Base-by-base conservation (phyloP, 371 early-diverging fungal species). In the Rhizopus sp. region DNA sequence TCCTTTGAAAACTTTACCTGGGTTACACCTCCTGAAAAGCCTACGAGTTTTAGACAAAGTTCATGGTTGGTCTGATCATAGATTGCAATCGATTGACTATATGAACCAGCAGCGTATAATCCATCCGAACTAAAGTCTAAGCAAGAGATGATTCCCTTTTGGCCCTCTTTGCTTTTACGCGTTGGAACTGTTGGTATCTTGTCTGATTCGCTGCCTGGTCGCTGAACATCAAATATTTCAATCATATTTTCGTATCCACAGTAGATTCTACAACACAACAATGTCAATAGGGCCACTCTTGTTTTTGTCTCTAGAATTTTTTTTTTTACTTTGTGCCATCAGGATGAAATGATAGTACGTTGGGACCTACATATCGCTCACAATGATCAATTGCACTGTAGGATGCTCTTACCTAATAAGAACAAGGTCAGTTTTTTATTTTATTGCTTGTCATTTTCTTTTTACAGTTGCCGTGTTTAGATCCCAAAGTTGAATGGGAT, bases 401-500 rank as follows among this genome's bases (percentile, higher is more conserved):
- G 4, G 86, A 85, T 33, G 83, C 77, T 10, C 86, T 65, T 1
- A 80, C 31, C 83, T 84, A 60, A 35, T 30, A 29, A 16, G 15
- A 23, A 23, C 23, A 29, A 16, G 10, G 3, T 30, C 7, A 15
- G 7, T 16, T 31, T 32, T 0, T 29, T 13, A 34, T 40, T 30
- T 8, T 39, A 13, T 10, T 10, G 13, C 8, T 8, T 39, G 39
- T 10, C 13, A 1, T 39, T 10, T 23, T 17, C 55, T 66, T 64
- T 44, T 59, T 72, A 83, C 85, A 53, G 77, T 66, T 5, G 86
- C 87, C 17, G 87, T 78, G 41, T 61, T 78, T 0, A 83, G 80
- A 56, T 90, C 88, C 89, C 90, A 88, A 31, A 90, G 54, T 37
- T 78, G 87, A 9, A 90, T 70, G 3, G 90, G 89, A 49, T 88